These are phyloP conservation scores for Cinnamomum chago DNA, from an alignment of 164 flowering plant genomes.

Conservation along the genomic window DNA sequence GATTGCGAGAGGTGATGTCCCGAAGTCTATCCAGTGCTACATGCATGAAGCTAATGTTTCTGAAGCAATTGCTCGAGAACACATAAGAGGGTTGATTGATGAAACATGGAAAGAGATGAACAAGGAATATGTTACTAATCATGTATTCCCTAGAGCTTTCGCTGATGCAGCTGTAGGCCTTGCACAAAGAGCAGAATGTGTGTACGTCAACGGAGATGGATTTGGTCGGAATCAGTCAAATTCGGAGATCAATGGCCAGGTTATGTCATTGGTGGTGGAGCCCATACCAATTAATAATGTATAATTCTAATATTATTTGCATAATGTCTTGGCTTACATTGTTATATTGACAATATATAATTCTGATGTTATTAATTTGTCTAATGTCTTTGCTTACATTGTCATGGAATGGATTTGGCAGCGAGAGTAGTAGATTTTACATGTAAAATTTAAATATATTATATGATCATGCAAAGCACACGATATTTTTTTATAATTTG, in stretches of 20 bases:
- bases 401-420: no score
- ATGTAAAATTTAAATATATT: no score
- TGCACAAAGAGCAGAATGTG: background rate
- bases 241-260: background rate
- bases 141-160: background rate
- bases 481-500: no score
- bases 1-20: background rate
- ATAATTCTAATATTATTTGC: no score
- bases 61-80: background rate
- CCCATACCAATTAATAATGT: background rate
- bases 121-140: background rate
- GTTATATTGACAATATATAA: no score
- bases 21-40: background rate
- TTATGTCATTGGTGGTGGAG: background rate
- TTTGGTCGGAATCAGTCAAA: background rate
- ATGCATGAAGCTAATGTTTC: conserved; percentile 1
- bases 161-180: background rate
- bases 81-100: background rate
- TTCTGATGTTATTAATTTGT: no score
- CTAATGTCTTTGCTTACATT: no score
- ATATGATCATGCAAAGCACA: no score
- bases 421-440: no score
- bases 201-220: background rate
- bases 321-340: no score
- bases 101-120: conserved; percentile 3